Conservation (phyloP, 805 yeast species). For the Wickerhamiella kurtzmanii region DNA sequence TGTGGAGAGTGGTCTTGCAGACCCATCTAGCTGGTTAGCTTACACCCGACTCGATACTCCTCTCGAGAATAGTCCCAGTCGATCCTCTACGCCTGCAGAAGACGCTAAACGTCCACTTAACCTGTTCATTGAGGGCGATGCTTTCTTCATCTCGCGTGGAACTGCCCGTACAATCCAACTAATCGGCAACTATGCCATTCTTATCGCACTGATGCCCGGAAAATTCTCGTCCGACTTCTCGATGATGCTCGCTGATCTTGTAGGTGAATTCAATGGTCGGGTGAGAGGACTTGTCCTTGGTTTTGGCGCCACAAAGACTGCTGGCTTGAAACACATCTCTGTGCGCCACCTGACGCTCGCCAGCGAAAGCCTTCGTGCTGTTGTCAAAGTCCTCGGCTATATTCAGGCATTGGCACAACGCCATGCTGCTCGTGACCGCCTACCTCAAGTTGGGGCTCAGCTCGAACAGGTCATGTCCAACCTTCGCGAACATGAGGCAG, state of each 20-base stretch:
- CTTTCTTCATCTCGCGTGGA: constrained; percentile 46
- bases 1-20: constrained; percentile 33
- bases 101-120: constrained; percentile 10
- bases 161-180: constrained; percentile 29
- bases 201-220: constrained; percentile 43
- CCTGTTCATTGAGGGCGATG: constrained; percentile 37
- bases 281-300: constrained; percentile 49
- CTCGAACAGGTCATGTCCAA: constrained; percentile 31
- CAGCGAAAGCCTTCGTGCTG: constrained; percentile 46
- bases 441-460: constrained; percentile 18
- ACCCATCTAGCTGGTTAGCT: constrained; percentile 35
- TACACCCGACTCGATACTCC: not conserved
- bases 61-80: not conserved
- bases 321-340: constrained; percentile 60
- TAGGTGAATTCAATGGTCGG: constrained; percentile 41
- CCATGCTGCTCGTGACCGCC: constrained; percentile 23
- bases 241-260: constrained; percentile 29
- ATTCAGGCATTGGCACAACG: constrained; percentile 25
- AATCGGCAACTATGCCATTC: constrained; percentile 40
- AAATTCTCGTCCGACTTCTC: constrained; percentile 23
- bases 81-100: not conserved
- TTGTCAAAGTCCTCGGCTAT: constrained; percentile 30
- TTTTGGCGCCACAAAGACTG: constrained; percentile 60
- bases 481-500: constrained; percentile 48
- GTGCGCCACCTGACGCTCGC: constrained; percentile 59